A percentile compares a stretch with the other conserved stretches of the same genome.
Conservation (phyloP, 108 stramenopile species). For the Mayamaea pseudoterrestris region DNA sequence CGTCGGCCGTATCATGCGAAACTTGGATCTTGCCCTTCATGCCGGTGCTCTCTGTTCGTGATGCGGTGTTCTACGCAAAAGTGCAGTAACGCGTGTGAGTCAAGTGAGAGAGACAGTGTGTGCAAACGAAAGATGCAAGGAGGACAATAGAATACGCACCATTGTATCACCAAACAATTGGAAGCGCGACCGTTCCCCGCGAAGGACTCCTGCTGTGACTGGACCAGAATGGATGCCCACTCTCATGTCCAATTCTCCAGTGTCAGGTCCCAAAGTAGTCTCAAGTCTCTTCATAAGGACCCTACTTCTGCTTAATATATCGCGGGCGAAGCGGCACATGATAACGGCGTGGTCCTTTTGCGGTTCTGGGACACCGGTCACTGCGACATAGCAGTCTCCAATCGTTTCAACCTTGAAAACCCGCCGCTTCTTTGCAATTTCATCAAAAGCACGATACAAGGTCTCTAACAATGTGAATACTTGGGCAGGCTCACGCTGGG, state of each 20-base stretch:
- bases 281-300: slow-evolving; percentile 10
- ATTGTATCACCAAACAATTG: slow-evolving; percentile 38
- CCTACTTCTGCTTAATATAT: slow-evolving; percentile 20
- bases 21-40: slow-evolving; percentile 33
- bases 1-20: slow-evolving; percentile 28
- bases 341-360: slow-evolving; percentile 29
- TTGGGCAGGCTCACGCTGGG: slow-evolving; percentile 26
- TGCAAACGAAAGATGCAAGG: no score
- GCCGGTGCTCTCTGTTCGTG: slow-evolving; percentile 47
- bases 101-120: no score
- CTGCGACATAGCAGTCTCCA: slow-evolving; percentile 48
- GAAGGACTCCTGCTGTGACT: slow-evolving; percentile 13
- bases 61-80: slow-evolving; percentile 25
- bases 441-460: slow-evolving; percentile 28
- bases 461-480: slow-evolving; percentile 20
- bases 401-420: slow-evolving; percentile 45
- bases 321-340: slow-evolving; percentile 23
- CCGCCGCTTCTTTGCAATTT: slow-evolving; percentile 19
- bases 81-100: no score
- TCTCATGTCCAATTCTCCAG: slow-evolving; percentile 22
- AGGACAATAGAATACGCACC: slow-evolving; percentile 11
- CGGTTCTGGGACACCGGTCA: slow-evolving; percentile 12
- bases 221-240: slow-evolving; percentile 25
- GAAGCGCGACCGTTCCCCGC: slow-evolving; percentile 4
- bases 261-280: slow-evolving; percentile 14